Evolutionary conservation across 108 stramenopile genomes (phyloP).

Genomic region (Nitzschia sp.): DNA sequence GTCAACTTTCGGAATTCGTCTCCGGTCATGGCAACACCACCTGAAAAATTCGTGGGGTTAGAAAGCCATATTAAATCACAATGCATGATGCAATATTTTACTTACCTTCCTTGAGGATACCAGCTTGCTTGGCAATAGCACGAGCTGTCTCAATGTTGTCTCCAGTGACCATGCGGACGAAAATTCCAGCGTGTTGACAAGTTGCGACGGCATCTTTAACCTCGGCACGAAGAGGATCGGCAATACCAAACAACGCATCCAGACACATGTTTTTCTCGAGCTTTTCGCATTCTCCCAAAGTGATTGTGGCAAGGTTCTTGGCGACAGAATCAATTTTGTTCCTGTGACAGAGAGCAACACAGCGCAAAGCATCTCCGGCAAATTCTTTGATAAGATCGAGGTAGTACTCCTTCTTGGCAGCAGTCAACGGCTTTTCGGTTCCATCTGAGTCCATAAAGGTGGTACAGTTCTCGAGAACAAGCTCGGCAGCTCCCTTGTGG

Average conservation of each 20-base stretch:
- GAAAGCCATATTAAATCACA: background rate
- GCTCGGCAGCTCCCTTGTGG: conserved; percentile 78
- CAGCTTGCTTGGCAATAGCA: conserved; percentile 92
- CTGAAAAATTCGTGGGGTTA: conserved; percentile 18
- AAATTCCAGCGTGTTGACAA: conserved; percentile 91
- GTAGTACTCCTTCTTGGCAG: conserved; percentile 48
- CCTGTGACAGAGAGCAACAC: conserved; percentile 65
- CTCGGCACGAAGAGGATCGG: conserved; percentile 82
- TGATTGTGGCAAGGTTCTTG: conserved; percentile 27
- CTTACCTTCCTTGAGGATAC: conserved; percentile 74
- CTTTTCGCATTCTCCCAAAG: conserved; percentile 47
- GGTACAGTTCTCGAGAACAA: conserved; percentile 57
- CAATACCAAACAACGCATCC: conserved; percentile 88
- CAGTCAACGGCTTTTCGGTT: conserved; percentile 48
- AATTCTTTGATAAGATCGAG: conserved; percentile 45
- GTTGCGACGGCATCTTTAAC: conserved; percentile 88
- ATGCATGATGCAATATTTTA: background rate
- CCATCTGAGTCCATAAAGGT: conserved; percentile 59
- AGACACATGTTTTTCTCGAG: conserved; percentile 65
- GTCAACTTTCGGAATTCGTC: conserved; percentile 78
- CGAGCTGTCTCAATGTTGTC: conserved; percentile 92
- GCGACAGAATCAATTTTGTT: conserved; percentile 39
- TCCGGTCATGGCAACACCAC: conserved; percentile 75
- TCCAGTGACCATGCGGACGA: conserved; percentile 97
- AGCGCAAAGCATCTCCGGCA: conserved; percentile 61